These are phyloP conservation scores for Venturia oleaginea DNA, from an alignment of 2,329 filamentous ascomycete genomes.

Conservation along the genomic window DNA sequence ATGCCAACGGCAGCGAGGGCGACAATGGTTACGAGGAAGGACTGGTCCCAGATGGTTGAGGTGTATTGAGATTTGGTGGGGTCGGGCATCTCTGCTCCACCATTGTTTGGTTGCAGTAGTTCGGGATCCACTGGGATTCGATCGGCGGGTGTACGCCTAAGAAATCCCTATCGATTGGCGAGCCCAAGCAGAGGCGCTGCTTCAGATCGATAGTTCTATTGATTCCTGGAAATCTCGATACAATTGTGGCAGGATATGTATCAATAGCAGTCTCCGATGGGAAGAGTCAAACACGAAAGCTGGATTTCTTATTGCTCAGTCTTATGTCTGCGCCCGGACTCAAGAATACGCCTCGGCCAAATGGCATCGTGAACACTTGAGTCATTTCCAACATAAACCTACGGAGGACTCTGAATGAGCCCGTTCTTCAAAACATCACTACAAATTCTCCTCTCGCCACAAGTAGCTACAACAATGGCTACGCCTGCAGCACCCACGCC, in stretches of 20 bases:
- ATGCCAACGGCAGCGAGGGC: slow-evolving; percentile 8
- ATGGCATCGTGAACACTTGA: no score
- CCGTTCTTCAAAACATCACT: background rate
- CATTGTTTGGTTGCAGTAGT: background rate
- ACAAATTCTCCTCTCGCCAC: background rate
- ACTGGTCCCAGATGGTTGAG: slow-evolving; percentile 5
- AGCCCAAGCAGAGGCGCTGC: background rate
- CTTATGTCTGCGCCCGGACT: no score
- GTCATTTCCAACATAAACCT: no score
- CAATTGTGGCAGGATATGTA: no score
- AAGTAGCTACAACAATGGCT: background rate
- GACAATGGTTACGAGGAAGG: slow-evolving; percentile 12
- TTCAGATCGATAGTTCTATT: no score
- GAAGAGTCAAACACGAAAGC: no score
- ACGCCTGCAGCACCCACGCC: background rate
- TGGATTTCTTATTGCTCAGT: no score
- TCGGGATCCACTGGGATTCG: no score
- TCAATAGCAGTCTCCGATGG: no score
- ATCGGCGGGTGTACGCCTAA: background rate
- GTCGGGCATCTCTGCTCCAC: background rate
- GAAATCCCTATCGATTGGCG: background rate
- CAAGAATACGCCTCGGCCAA: no score
- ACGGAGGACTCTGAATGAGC: no score
- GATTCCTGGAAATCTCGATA: no score
- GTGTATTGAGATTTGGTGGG: background rate